These are phyloP conservation scores for Delitschia confertaspora DNA, from an alignment of 495 filamentous ascomycete genomes.

Conservation along the genomic window DNA sequence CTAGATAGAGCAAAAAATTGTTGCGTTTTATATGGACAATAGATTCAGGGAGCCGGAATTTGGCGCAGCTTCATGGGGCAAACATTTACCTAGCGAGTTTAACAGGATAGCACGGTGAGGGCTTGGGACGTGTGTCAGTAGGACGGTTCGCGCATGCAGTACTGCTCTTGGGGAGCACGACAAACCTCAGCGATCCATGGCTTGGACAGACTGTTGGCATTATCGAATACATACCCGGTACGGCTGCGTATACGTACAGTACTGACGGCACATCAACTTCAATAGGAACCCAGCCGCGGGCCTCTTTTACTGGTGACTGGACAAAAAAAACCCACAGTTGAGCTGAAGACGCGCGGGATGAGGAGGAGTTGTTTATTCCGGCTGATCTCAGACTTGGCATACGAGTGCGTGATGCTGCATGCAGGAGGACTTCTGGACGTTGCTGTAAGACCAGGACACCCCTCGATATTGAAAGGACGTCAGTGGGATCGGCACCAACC, in stretches of 20 bases:
- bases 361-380: constrained; percentile 17
- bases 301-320: constrained; percentile 1
- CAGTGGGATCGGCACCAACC: constrained; percentile 27
- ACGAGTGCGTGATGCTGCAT: no score
- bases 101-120: no score
- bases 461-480: constrained; percentile 9
- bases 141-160: no score
- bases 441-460: constrained; percentile 6
- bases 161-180: constrained; percentile 3
- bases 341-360: constrained; percentile 7
- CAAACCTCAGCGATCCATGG: constrained; percentile 6
- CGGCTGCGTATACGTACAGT: constrained; percentile 6
- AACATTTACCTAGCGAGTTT: no score
- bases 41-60: no score
- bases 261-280: constrained; percentile 14
- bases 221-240: constrained; percentile 3
- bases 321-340: constrained; percentile 3
- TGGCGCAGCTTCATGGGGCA: no score
- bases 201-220: constrained; percentile 1
- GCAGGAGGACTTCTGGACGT: neutral
- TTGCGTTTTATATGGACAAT: no score
- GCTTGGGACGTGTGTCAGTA: no score
- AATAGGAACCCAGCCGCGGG: constrained; percentile 11
- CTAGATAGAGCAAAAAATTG: no score
- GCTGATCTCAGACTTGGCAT: constrained; percentile 28